Evolutionary conservation across 306 rosid species (phyloP), one percentile per base, ranked within the genome.

Genomic region (Quercus robur): DNA sequence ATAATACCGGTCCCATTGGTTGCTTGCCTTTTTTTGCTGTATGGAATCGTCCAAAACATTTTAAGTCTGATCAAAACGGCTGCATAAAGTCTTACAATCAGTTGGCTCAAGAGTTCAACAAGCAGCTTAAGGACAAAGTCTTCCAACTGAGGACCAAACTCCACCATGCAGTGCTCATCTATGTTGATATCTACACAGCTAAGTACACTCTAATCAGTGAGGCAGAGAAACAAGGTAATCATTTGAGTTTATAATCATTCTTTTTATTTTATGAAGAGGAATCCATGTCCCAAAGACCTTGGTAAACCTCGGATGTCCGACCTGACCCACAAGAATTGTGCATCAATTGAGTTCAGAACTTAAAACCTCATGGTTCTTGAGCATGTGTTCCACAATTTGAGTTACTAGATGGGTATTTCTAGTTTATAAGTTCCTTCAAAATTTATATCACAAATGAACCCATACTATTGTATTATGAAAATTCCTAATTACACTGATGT

Each of bases 1-100:
- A 75, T 14, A 83, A 83, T 62, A 79, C 81, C 0, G 84, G 86
- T 70, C 83, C 83, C 41, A 13, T 75, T 3, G 86, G 86, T 9
- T 83, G 86, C 83, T 78, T 83, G 80, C 80, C 83, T 38, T 0
- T 2, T 5, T 21, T 12, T 10, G 31, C 80, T 57, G 70, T 64
- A 33, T 20, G 13, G 28, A 33, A 35, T 7, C 74, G 5, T 18
- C 58, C 56, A 19, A 19, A 56, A 46, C 56, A 54, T 0, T 31
- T 18, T 11, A 35, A 69, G 5, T 18, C 63, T 21, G 86, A 78
- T 73, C 31, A 52, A 46, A 70, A 12, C 5, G 83, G 83, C 56
- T 83, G 83, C 55, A 12, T 70, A 46, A 78, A 78, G 77, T 56
- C 80, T 70, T 59, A 61, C 68, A 75, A 78, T 59, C 77, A 74